Conservation (phyloP, 2,329 filamentous ascomycete genomes). For the Coniochaeta pulveracea region DNA sequence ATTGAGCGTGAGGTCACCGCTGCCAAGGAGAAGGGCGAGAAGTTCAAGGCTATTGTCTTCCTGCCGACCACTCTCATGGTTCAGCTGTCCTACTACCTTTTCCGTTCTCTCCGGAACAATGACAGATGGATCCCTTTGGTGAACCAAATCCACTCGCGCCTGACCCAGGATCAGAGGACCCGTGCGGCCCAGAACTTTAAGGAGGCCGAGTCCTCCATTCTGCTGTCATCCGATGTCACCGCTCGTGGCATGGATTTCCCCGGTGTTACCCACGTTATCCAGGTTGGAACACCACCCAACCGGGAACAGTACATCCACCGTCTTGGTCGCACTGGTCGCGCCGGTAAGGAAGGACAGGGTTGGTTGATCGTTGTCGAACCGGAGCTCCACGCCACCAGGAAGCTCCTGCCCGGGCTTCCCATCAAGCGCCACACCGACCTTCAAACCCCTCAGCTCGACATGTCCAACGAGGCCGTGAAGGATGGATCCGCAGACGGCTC, state of each 20-base stretch:
- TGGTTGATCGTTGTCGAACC: constrained; percentile 51
- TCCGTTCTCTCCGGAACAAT: constrained; percentile 32
- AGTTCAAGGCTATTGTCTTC: constrained; percentile 96
- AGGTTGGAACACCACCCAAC: constrained; percentile 52
- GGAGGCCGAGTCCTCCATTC: constrained; percentile 44
- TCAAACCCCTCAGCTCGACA: constrained; percentile 37
- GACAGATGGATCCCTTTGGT: constrained; percentile 27
- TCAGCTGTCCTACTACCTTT: constrained; percentile 48
- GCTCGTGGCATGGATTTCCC: constrained; percentile 79
- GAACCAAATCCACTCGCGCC: constrained; percentile 66
- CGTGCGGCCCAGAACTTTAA: constrained; percentile 63
- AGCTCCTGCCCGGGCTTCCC: constrained; percentile 46
- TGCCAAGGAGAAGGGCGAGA: constrained; percentile 26
- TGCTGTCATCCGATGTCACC: constrained; percentile 71
- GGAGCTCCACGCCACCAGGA: constrained; percentile 36
- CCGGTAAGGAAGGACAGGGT: constrained; percentile 60
- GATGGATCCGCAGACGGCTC: constrained; percentile 9
- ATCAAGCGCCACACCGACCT: constrained; percentile 44
- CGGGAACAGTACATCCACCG: constrained; percentile 68
- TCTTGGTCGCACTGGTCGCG: constrained; percentile 65
- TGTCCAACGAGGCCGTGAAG: neutral
- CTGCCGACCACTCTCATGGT: constrained; percentile 71
- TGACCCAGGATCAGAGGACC: constrained; percentile 61
- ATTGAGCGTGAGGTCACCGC: constrained; percentile 45
- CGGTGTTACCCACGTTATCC: constrained; percentile 68